Evolutionary conservation across 1,139 yeast species (phyloP).

Genomic region (Zygosaccharomyces pseudobailii): DNA sequence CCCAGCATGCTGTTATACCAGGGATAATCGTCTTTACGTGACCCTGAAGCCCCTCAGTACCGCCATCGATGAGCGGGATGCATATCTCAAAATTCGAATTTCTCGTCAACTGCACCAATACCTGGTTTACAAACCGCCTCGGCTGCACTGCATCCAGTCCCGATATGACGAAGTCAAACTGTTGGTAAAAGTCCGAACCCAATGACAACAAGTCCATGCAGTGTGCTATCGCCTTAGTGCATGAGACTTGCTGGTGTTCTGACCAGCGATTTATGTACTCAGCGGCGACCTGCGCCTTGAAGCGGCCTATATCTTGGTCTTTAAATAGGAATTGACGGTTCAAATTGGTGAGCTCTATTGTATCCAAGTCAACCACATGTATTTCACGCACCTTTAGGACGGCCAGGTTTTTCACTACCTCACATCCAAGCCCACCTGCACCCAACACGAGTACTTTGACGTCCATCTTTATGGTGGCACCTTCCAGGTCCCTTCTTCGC

Average conservation of each 20-base stretch:
- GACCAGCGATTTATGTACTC: conserved; percentile 41
- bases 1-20: conserved; percentile 82
- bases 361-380: conserved; percentile 91
- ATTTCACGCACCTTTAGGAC: conserved; percentile 69
- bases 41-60: conserved; percentile 93
- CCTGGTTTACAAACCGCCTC: conserved; percentile 84
- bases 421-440: conserved; percentile 97
- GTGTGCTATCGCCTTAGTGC: conserved; percentile 50
- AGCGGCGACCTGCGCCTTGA: conserved; percentile 82
- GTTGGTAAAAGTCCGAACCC: conserved; percentile 56
- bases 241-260: conserved; percentile 16
- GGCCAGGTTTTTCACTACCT: conserved; percentile 78
- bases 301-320: conserved; percentile 63
- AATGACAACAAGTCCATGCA: conserved; percentile 72
- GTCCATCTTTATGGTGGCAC: conserved; percentile 8
- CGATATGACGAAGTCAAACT: conserved; percentile 71
- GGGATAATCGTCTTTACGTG: conserved; percentile 88
- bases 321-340: conserved; percentile 88
- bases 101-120: conserved; percentile 59
- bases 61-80: conserved; percentile 90
- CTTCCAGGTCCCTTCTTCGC: no score
- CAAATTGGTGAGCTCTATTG: conserved; percentile 82
- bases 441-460: conserved; percentile 57
- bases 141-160: conserved; percentile 92
- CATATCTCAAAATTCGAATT: conserved; percentile 47